These are phyloP conservation scores for Suillus bovinus DNA, from an alignment of 768 basidiomycete genomes.

Conservation along the genomic window DNA sequence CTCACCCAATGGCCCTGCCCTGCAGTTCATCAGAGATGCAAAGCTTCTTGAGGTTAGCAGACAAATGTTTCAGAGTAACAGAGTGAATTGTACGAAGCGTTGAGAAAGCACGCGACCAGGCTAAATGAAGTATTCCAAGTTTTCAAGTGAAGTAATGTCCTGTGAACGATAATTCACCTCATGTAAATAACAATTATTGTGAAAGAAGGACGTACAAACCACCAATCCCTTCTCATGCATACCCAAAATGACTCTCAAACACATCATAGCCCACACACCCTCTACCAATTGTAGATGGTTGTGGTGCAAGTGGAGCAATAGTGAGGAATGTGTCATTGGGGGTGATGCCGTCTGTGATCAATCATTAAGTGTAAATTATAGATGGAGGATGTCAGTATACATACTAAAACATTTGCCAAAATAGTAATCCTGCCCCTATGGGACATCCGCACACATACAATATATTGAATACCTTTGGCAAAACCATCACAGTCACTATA, in stretches of 20 bases:
- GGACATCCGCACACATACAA: no score
- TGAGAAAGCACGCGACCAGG: neutral
- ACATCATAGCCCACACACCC: slow-evolving; percentile 59
- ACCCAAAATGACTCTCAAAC: slow-evolving; percentile 23
- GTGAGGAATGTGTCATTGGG: slow-evolving; percentile 41
- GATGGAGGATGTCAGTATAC: neutral
- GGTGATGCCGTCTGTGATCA: slow-evolving; percentile 31
- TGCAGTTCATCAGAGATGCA: neutral
- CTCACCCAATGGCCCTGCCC: neutral
- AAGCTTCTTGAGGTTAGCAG: neutral
- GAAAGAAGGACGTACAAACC: neutral
- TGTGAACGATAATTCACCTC: neutral
- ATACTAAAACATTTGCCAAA: no score
- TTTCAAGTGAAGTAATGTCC: neutral
- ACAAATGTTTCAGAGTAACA: neutral
- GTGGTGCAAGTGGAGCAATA: slow-evolving; percentile 28
- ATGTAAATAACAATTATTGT: neutral
- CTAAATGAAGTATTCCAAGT: neutral
- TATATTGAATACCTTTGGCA: no score
- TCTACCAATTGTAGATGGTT: slow-evolving; percentile 59
- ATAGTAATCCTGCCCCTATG: no score
- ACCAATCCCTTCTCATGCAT: neutral
- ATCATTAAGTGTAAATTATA: no score
- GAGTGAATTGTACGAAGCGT: neutral
- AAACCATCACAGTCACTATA: no score